Evolutionary conservation across 805 yeast species (phyloP), one percentile per base, ranked within the genome.

Genomic region (Candida ficus): DNA sequence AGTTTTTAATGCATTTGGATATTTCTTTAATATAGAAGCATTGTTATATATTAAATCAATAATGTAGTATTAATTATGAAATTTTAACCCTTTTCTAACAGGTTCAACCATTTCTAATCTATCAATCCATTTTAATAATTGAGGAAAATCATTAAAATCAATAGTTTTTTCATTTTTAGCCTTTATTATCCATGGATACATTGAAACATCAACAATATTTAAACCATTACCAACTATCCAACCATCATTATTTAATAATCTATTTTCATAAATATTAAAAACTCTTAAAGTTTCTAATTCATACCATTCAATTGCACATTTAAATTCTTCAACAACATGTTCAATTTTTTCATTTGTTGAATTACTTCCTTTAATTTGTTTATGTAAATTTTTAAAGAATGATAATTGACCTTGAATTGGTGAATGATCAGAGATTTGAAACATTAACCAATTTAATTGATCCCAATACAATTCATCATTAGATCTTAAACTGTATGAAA

Each of bases 351-450:
- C n/a, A n/a, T n/a, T n/a, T n/a, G n/a, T n/a, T n/a, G n/a, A n/a
- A n/a, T n/a, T n/a, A n/a, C n/a, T n/a, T n/a, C n/a, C n/a, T n/a
- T 32, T 23, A 22, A 27, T 2, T 12, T 27, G 37, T 16, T 23
- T 27, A 5, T 20, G 13, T 5, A 30, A 6, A 8, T 27, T 26
- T 13, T 19, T 21, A 20, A 42, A 42, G 16, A 37, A 33, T 9
- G 45, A 29, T 7, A 69, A 70, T 52, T 76, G 81, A 12, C 83
- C 82, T 48, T 68, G 75, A 70, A 70, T 72, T 38, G 82, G 81
- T 19, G 80, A 79, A 20, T 70, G 51, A 7, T 73, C 72, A 48
- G 77, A 73, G 64, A 71, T 67, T 52, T 75, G 80, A 63, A 73
- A 77, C 39, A 66, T 64, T 8, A 70, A 45, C 68, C 77, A 66